Evolutionary conservation across 306 rosid genomes (phyloP).

Genomic region (Crotalaria pallida): DNA sequence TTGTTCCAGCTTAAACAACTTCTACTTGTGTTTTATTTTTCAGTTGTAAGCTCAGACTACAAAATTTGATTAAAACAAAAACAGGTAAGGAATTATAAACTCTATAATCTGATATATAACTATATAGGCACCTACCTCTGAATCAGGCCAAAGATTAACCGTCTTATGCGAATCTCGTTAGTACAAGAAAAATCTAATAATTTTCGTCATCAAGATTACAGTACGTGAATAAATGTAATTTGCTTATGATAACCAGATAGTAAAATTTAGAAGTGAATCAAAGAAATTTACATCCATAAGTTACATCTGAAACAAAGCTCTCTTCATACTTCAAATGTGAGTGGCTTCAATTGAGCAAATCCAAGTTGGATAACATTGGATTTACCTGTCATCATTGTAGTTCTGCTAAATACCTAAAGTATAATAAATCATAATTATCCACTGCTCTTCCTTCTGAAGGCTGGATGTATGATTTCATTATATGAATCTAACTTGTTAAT

Average conservation of each 20-base stretch:
- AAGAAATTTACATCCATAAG: not conserved
- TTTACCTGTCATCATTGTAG: not conserved
- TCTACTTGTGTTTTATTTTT: not conserved
- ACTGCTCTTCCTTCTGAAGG: conserved; percentile 51
- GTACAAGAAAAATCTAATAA: too few relatives aligned
- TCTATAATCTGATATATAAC: too few relatives aligned
- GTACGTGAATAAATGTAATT: not conserved
- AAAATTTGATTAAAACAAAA: not conserved
- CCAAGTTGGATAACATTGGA: conserved; percentile 1
- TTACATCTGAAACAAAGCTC: not conserved
- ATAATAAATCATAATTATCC: conserved; percentile 23
- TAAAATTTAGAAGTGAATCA: not conserved
- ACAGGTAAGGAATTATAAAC: too few relatives aligned
- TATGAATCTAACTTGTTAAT: conserved; percentile 60
- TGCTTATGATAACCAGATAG: not conserved
- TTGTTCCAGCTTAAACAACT: not conserved
- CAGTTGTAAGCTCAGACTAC: not conserved
- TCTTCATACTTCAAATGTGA: conserved; percentile 12
- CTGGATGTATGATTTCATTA: conserved; percentile 52
- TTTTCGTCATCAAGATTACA: too few relatives aligned
- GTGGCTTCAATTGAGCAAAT: conserved; percentile 12
- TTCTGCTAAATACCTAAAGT: conserved; percentile 5
- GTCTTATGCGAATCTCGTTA: too few relatives aligned
- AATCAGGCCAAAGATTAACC: too few relatives aligned
- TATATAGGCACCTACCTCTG: too few relatives aligned